Evolutionary conservation across 495 filamentous ascomycete genomes (phyloP), one percentile per base, ranked within the genome.

Genomic region (Talaromyces ruber): DNA sequence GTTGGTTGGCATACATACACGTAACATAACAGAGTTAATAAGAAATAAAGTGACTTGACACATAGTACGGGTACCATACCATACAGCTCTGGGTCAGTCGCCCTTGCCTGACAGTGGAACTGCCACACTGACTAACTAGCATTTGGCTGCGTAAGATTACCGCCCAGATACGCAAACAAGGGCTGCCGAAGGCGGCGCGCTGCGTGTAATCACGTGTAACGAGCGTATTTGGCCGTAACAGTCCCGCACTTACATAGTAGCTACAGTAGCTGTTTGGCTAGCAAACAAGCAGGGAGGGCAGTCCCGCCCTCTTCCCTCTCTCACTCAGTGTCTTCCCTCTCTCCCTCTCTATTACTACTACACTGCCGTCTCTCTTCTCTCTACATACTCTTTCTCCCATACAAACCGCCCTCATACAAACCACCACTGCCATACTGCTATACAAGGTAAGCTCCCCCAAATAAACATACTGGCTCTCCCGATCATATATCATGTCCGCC

Each of bases 391-490:
- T 67, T 45, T 64, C 73, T 77, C 82, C 79, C 83, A 82, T 82
- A 79, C 76, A 77, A 76, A 80, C 80, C 76, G 77, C 76, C 68
- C 81, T 77, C 82, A 83, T 82, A 86, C 82, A 84, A 84, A 80
- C 76, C 79, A 76, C 72, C 77, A 78, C 80, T 80, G 78, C 73
- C 71, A 70, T 76, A 74, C 76, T 78, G 74, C 77, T 78, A 72
- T 76, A 70, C 76, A 72, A 60, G 69, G 72, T 76, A 65, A 72
- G 73, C 67, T 63, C 64, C 64, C 34, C 34, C 34, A 39, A 62
- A 66, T 70, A 70, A 70, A 74, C 64, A 71, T 64, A 62, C 58
- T 47, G 22, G 32, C 60, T 56, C 25, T 50, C 18, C 47, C 59
- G 52, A 29, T 62, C 64, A 65, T 60, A 59, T 59, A 60, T 62